Base-by-base conservation (phyloP, 768 basidiomycete genomes). In the Xerocomus spinulosus region DNA sequence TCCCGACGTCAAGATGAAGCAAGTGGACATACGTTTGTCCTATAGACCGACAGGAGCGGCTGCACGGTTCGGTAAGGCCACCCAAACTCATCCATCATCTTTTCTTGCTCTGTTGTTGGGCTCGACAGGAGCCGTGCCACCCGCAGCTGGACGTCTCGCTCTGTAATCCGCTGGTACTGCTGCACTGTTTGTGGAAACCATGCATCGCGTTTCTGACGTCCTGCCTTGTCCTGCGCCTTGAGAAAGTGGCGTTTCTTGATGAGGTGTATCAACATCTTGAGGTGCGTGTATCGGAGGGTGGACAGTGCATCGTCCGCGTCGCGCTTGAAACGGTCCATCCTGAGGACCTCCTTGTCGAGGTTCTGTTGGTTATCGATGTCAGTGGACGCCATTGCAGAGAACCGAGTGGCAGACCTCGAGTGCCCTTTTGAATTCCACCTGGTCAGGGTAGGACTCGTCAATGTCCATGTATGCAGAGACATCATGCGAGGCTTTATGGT, bases 1-100 rank as follows among this genome's bases (percentile, higher is more conserved):
- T 1, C 2, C 18, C 5, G 12, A 23, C 2, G 33, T 25, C 34
- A 25, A 10, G 33, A 4, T 0, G 12, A 13, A 28, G 30, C 14
- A 3, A 14, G 4, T 3, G 23, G 14, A 62, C 76, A 52, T 53
- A 81, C 78, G 51, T 76, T 71, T 25, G 59, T 56, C 29, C 67
- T 57, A 55, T 71, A 80, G 4, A 63, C 61, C 0, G 69, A 60
- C 30, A 66, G 51, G 35, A 83, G 66, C 3, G 77, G 71, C 13
- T 67, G 54, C 17, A 76, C 74, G 44, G 76, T 74, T 33, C 73
- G 68, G 65, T 68, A 79, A 0, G 72, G 70, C 82, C 82, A 84
- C 1, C 68, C 64, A 57, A 68, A 82, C 44, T 79, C 70, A 24
- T 51, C 55, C 59, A 74, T 55, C 70, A 78, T 75, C 55, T 51